phyloP scores from a whole-genome alignment of 164 flowering plant species.

The Stephania japonica region DNA sequence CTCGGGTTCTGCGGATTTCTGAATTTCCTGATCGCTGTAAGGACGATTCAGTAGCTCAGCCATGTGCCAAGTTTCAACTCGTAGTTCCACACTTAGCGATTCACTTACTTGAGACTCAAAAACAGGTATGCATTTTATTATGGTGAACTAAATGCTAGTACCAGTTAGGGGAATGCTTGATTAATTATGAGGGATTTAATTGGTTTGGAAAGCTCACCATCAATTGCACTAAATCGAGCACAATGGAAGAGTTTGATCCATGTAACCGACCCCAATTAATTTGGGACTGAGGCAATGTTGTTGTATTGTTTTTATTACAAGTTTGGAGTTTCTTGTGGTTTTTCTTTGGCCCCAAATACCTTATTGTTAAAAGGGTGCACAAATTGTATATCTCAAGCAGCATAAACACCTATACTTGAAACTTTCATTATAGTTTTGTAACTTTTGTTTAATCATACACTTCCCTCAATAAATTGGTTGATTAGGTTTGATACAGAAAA shows the following conservation, averaged over 20 bases:
- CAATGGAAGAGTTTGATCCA: too few relatives aligned
- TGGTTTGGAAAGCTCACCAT: too few relatives aligned
- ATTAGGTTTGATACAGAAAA: background rate
- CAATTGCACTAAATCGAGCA: too few relatives aligned
- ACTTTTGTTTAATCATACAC: background rate
- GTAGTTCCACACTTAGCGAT: slow-evolving; percentile 48
- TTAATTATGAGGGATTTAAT: too few relatives aligned
- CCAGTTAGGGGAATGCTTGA: background rate
- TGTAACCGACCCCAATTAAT: too few relatives aligned
- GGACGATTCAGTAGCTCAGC: slow-evolving; percentile 24
- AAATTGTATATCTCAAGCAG: background rate
- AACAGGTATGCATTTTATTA: slow-evolving; percentile 41
- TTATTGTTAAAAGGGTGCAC: background rate
- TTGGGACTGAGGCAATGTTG: too few relatives aligned
- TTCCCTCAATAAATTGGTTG: background rate
- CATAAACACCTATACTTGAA: background rate
- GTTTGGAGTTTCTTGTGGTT: background rate
- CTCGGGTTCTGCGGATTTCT: slow-evolving; percentile 72
- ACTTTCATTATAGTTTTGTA: background rate
- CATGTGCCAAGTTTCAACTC: slow-evolving; percentile 47
- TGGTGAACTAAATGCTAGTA: background rate
- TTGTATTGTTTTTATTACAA: too few relatives aligned
- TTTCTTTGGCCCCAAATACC: background rate
- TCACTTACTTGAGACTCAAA: slow-evolving; percentile 54
- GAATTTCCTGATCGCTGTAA: slow-evolving; percentile 40